phyloP scores from a whole-genome alignment of 2,329 filamentous ascomycete genomes.

The Magnaporthiopsis poae region DNA sequence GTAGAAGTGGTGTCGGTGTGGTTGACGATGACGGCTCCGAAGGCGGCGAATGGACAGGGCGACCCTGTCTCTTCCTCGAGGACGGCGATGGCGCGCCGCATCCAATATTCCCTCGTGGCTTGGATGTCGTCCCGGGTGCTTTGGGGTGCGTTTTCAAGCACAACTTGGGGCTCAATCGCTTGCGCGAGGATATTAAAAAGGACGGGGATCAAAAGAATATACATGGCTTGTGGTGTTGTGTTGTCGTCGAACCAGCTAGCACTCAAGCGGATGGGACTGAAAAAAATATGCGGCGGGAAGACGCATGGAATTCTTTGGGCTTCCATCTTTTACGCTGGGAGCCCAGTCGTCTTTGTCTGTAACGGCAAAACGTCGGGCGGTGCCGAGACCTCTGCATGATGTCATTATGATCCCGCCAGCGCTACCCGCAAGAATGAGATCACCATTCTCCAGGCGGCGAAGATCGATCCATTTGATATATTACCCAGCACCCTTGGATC shows the following conservation, averaged over 20 bases:
- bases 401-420: background rate
- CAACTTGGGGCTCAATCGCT: background rate
- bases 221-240: background rate
- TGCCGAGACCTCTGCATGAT: background rate
- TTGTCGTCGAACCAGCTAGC: background rate
- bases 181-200: background rate
- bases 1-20: conserved; percentile 31
- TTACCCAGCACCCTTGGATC: no score
- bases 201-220: background rate
- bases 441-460: background rate
- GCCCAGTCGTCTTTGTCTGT: background rate
- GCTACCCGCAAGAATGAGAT: background rate
- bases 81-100: conserved; percentile 38
- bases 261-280: background rate
- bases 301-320: no score
- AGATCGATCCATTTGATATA: no score
- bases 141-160: background rate
- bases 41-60: conserved; percentile 44
- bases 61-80: conserved; percentile 22
- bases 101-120: conserved; percentile 30
- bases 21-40: conserved; percentile 46
- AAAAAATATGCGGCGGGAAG: background rate
- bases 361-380: background rate
- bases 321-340: no score
- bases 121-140: background rate